Evolutionary conservation across 1,284 basidiomycete species (phyloP).

Genomic region (Ceratobasidium sp.): DNA sequence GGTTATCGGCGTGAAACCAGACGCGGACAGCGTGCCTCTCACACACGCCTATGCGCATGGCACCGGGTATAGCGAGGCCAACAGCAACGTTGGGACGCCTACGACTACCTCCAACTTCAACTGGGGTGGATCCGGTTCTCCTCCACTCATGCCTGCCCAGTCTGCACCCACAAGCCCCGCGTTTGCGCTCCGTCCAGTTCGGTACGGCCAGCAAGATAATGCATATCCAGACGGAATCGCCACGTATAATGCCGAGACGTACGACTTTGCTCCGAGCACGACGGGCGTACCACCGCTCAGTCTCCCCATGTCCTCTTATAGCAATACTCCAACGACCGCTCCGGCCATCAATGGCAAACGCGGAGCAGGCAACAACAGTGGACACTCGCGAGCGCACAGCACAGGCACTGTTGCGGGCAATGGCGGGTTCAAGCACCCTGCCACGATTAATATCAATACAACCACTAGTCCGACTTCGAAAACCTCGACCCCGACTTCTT

Average conservation of each 20-base stretch:
- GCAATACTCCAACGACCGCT: not conserved
- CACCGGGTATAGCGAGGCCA: constrained; percentile 40
- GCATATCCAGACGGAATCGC: constrained; percentile 1
- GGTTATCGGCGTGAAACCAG: constrained; percentile 15
- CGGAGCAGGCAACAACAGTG: not conserved
- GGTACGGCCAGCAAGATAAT: constrained; percentile 9
- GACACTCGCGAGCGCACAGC: constrained; percentile 27
- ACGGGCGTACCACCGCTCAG: constrained; percentile 18
- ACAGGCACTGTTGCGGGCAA: constrained; percentile 2
- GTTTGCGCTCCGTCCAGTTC: constrained; percentile 37
- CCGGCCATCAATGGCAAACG: not conserved
- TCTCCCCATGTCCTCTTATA: constrained; percentile 17
- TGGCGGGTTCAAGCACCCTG: constrained; percentile 30
- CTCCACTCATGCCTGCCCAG: constrained; percentile 40
- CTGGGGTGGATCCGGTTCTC: constrained; percentile 36
- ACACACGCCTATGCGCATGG: constrained; percentile 36
- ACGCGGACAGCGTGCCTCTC: constrained; percentile 24
- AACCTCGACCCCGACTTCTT: constrained; percentile 50
- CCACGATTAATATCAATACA: constrained; percentile 23
- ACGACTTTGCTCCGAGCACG: constrained; percentile 1
- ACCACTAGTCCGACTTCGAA: constrained; percentile 1
- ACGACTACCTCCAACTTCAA: constrained; percentile 45
- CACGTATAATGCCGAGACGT: constrained; percentile 23
- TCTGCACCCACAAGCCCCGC: constrained; percentile 40
- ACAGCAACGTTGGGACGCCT: constrained; percentile 41